phyloP scores from a whole-genome alignment of 2,329 filamentous ascomycete species.

The Sarocladiaceae sp. region DNA sequence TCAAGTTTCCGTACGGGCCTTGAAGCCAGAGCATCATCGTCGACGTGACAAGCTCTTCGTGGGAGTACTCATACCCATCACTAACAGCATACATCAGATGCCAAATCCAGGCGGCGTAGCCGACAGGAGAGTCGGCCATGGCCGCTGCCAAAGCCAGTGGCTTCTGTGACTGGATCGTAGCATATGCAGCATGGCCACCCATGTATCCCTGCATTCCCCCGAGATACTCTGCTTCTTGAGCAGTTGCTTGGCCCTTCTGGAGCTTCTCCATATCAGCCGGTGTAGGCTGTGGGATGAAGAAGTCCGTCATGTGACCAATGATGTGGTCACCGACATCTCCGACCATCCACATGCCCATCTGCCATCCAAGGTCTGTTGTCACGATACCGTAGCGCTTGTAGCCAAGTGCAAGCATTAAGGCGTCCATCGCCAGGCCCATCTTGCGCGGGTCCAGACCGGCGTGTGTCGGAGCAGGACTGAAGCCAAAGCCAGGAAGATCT shows the following conservation, averaged over 20 bases:
- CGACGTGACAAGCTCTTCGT: conserved; percentile 10
- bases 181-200: background rate
- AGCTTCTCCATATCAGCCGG: background rate
- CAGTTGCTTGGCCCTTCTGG: background rate
- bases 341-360: conserved; percentile 12
- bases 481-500: conserved; percentile 17
- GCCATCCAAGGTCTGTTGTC: conserved; percentile 14
- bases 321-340: conserved; percentile 9
- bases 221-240: conserved; percentile 5
- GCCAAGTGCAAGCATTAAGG: conserved; percentile 15
- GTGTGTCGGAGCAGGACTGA: conserved; percentile 15
- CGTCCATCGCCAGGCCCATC: conserved; percentile 13
- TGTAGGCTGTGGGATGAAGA: background rate
- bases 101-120: conserved; percentile 8
- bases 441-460: conserved; percentile 12
- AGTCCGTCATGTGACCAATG: conserved; percentile 12
- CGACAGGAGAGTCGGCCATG: conserved; percentile 9
- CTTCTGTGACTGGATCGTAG: conserved; percentile 3
- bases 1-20: conserved; percentile 10
- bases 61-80: conserved; percentile 7
- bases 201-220: background rate
- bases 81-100: conserved; percentile 5
- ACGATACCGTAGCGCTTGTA: conserved; percentile 15
- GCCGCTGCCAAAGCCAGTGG: conserved; percentile 5
- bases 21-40: conserved; percentile 12